Conservation (phyloP, 495 filamentous ascomycete genomes). For the Cudoniella acicularis region DNA sequence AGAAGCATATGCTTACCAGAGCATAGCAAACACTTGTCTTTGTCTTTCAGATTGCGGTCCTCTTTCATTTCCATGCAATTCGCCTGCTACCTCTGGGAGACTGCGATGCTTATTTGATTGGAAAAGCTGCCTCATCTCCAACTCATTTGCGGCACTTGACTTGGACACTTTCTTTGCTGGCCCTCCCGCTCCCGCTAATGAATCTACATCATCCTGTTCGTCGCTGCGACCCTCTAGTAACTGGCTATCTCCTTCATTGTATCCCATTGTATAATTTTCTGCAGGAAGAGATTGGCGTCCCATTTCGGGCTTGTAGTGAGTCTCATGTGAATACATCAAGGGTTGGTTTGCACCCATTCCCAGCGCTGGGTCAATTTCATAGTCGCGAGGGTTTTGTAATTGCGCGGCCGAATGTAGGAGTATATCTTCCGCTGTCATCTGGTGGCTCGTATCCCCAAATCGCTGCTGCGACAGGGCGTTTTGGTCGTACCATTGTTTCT, state of each 20-base stretch:
- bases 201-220: constrained; percentile 61
- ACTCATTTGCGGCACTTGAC: constrained; percentile 80
- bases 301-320: constrained; percentile 16
- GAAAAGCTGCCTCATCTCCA: constrained; percentile 84
- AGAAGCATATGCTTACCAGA: constrained; percentile 64
- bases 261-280: constrained; percentile 53
- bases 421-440: constrained; percentile 64
- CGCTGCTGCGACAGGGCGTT: constrained; percentile 30
- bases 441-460: constrained; percentile 24
- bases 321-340: constrained; percentile 21
- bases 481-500: constrained; percentile 45
- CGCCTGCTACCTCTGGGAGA: constrained; percentile 78
- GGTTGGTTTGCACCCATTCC: constrained; percentile 31
- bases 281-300: constrained; percentile 43
- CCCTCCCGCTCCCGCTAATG: constrained; percentile 50
- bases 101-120: constrained; percentile 67
- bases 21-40: constrained; percentile 96
- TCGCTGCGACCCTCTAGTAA: constrained; percentile 58
- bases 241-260: constrained; percentile 64
- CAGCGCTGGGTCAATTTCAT: constrained; percentile 37
- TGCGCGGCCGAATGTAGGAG: constrained; percentile 54
- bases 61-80: constrained; percentile 59
- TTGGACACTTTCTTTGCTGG: constrained; percentile 58
- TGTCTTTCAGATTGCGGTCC: constrained; percentile 85
- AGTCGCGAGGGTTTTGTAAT: constrained; percentile 43